These are phyloP conservation scores for Gnomoniopsis smithogilvyi DNA, from an alignment of 2,329 filamentous ascomycete genomes.

Conservation along the genomic window DNA sequence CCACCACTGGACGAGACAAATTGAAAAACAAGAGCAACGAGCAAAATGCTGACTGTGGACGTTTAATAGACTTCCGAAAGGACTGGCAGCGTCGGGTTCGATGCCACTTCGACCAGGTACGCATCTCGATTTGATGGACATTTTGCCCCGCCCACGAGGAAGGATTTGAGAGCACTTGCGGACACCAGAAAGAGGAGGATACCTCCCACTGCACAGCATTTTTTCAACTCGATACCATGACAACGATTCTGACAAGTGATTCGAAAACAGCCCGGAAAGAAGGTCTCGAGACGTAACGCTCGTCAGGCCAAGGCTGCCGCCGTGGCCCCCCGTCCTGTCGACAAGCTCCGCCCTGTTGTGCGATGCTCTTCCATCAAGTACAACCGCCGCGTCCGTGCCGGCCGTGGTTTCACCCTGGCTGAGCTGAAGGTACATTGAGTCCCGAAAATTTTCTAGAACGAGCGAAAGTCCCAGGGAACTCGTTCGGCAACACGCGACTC, in stretches of 20 bases:
- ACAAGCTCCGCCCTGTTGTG: slow-evolving; percentile 94
- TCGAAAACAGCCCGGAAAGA: slow-evolving; percentile 78
- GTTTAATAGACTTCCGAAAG: slow-evolving; percentile 88
- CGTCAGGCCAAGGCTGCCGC: slow-evolving; percentile 93
- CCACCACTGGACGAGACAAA: slow-evolving; percentile 19
- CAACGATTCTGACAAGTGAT: slow-evolving; percentile 31
- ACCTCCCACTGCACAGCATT: not conserved
- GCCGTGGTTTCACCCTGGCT: slow-evolving; percentile 94
- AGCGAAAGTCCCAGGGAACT: not conserved
- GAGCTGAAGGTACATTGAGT: slow-evolving; percentile 84
- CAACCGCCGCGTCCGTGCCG: slow-evolving; percentile 95
- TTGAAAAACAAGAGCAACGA: not conserved
- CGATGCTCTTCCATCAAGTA: slow-evolving; percentile 98
- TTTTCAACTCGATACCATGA: not conserved
- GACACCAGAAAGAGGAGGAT: not conserved
- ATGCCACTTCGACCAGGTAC: slow-evolving; percentile 99
- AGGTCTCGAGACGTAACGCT: slow-evolving; percentile 86
- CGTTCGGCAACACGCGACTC: not conserved
- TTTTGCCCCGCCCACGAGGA: slow-evolving; percentile 11
- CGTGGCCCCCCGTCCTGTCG: slow-evolving; percentile 92
- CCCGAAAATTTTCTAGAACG: not conserved
- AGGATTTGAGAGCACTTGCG: slow-evolving; percentile 4
- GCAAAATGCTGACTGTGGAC: slow-evolving; percentile 36
- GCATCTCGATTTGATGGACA: slow-evolving; percentile 26
- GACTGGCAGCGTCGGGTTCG: slow-evolving; percentile 99